Evolutionary conservation across 495 filamentous ascomycete genomes (phyloP), one percentile per base, ranked within the genome.

Genomic region (Penicillium cataractarum): DNA sequence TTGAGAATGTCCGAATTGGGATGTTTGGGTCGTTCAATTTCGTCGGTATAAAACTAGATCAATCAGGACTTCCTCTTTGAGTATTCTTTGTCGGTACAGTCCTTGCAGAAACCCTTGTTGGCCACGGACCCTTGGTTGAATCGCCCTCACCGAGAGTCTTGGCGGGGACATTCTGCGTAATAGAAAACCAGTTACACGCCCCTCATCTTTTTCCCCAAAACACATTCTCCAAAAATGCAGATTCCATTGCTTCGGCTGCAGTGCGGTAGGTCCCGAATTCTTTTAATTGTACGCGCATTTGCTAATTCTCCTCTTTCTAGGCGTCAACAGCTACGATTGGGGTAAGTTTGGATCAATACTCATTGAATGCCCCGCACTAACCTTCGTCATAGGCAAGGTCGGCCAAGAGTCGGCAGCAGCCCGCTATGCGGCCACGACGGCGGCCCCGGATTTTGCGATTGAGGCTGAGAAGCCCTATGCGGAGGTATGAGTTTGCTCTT

Each of bases 291-390:
- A 13, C 48, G 17, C 17, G 26, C 10, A 17, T 24, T 22, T 6
- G 10, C 64, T 69, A 53, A 71, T 24, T 2, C 19, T 0, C 21
- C 26, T 39, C 21, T 40, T 21, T 55, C 15, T 40, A 91, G 89
- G 89, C 67, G 92, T 93, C 66, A 99, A 99, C 74, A 97, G 93
- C 76, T 99, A 99, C 75, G 95, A 97, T 76, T 99, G 95, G 95
- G 95, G 95, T 86, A 76, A 60, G 82, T 50, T 49, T 2, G 17
- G 33, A 54, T 58, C 29, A 49, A 61, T 54, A 22, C 46, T 65
- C 21, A 6, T 51, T 53, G 58, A 55, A 56, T 61, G 61, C 67
- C 64, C 69, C 60, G 64, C 64, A 78, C 65, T 76, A 55, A 71
- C 59, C 57, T 52, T 63, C 58, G 57, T 68, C 67, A 71, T 78